A percentile compares a stretch with the other conserved stretches of the same genome.
These are phyloP conservation scores for Nyssa sinensis DNA, from an alignment of 148 eudicot species.

Conservation along the genomic window DNA sequence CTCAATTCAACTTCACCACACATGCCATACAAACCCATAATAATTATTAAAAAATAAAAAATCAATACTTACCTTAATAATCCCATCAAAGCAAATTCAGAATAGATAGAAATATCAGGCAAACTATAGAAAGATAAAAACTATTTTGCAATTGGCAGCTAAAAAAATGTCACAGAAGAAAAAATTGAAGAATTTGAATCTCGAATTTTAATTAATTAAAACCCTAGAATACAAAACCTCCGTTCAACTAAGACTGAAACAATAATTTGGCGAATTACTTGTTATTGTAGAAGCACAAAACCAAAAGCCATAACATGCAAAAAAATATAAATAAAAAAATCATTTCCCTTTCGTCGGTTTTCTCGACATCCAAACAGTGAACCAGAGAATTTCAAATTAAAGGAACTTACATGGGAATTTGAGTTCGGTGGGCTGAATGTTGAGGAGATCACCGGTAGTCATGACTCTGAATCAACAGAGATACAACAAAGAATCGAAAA, in stretches of 20 bases:
- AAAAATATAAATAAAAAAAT: background rate
- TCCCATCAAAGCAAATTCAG: background rate
- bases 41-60: no score
- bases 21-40: conserved; percentile 24
- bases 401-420: conserved; percentile 61
- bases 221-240: background rate
- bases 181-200: background rate
- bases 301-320: background rate
- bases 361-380: conserved; percentile 5
- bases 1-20: conserved; percentile 47
- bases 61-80: conserved; percentile 19
- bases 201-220: background rate
- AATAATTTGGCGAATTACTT: background rate
- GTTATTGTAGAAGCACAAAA: background rate
- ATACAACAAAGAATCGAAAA: background rate
- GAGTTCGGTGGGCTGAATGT: conserved; percentile 64
- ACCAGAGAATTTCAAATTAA: background rate
- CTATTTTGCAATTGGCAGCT: background rate
- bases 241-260: no score
- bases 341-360: background rate
- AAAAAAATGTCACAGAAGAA: background rate
- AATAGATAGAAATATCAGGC: background rate
- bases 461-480: conserved; percentile 22
- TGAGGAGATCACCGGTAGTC: conserved; percentile 64
- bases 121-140: background rate